Conservation (phyloP, 2,329 filamentous ascomycete species). For the Alternaria infectoria region DNA sequence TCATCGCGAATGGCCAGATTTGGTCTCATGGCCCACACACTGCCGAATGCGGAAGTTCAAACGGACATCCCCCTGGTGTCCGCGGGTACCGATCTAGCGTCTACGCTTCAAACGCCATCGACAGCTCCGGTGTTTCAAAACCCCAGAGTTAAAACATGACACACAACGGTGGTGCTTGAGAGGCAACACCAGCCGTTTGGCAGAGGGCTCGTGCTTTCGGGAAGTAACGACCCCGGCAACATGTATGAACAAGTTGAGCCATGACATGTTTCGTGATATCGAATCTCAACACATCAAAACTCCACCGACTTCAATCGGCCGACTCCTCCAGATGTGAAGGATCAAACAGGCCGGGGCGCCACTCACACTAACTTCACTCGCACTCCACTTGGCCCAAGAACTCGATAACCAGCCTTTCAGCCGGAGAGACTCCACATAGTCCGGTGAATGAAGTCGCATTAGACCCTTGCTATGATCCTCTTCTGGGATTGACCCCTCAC, state of each 20-base stretch:
- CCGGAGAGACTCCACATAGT: not conserved
- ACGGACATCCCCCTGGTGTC: not conserved
- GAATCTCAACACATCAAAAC: constrained; percentile 4
- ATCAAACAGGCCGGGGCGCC: not conserved
- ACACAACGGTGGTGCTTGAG: constrained; percentile 10
- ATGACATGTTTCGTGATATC: constrained; percentile 14
- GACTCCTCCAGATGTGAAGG: not conserved
- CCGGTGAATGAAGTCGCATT: constrained; percentile 8
- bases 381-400: not conserved
- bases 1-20: constrained; percentile 2
- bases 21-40: not conserved
- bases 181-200: constrained; percentile 5
- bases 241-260: constrained; percentile 7
- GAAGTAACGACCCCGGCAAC: not conserved
- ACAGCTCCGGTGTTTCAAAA: constrained; percentile 15
- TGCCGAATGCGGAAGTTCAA: constrained; percentile 2
- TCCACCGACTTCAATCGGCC: not conserved
- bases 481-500: constrained; percentile 12
- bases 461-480: constrained; percentile 7
- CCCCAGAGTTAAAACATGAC: constrained; percentile 8
- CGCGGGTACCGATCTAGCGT: not conserved
- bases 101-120: constrained; percentile 10
- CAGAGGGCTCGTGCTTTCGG: not conserved
- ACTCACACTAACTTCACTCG: not conserved
- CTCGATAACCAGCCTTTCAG: not conserved